phyloP scores from a whole-genome alignment of 2,329 filamentous ascomycete species.

The Claviceps purpurea region DNA sequence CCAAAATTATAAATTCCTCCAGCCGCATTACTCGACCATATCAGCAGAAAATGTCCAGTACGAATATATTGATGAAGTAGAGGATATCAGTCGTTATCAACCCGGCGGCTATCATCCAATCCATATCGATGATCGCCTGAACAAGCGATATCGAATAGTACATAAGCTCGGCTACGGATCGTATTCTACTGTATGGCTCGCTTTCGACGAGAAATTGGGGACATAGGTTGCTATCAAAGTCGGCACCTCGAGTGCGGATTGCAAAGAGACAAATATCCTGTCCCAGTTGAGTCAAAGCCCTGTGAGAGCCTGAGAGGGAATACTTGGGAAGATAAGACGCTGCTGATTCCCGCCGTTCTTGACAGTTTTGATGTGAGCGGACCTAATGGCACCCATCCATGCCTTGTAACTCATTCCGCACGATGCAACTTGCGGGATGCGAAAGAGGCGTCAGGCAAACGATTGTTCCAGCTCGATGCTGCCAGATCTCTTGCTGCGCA shows the following conservation, averaged over 20 bases:
- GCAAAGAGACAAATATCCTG: slow-evolving; percentile 12
- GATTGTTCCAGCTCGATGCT: slow-evolving; percentile 15
- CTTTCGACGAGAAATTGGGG: not conserved
- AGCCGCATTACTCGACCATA: too few species aligned
- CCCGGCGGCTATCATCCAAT: too few species aligned
- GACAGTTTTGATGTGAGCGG: not conserved
- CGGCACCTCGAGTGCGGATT: slow-evolving; percentile 12
- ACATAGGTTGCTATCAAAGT: slow-evolving; percentile 15
- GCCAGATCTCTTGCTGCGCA: too few species aligned
- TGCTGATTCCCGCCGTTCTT: slow-evolving; percentile 8
- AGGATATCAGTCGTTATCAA: too few species aligned
- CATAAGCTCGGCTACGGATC: not conserved
- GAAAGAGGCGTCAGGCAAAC: not conserved
- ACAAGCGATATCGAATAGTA: not conserved
- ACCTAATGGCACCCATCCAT: slow-evolving; percentile 16
- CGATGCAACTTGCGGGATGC: slow-evolving; percentile 14
- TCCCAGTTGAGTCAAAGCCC: not conserved
- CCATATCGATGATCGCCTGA: too few species aligned
- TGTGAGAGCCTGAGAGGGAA: not conserved
- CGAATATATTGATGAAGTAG: too few species aligned
- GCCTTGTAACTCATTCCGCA: slow-evolving; percentile 13
- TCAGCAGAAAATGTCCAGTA: too few species aligned
- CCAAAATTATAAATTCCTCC: too few species aligned
- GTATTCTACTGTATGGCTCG: not conserved
- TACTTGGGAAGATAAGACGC: slow-evolving; percentile 13